These are phyloP conservation scores for Penicillium coffeae DNA, from an alignment of 495 filamentous ascomycete genomes.

Conservation along the genomic window DNA sequence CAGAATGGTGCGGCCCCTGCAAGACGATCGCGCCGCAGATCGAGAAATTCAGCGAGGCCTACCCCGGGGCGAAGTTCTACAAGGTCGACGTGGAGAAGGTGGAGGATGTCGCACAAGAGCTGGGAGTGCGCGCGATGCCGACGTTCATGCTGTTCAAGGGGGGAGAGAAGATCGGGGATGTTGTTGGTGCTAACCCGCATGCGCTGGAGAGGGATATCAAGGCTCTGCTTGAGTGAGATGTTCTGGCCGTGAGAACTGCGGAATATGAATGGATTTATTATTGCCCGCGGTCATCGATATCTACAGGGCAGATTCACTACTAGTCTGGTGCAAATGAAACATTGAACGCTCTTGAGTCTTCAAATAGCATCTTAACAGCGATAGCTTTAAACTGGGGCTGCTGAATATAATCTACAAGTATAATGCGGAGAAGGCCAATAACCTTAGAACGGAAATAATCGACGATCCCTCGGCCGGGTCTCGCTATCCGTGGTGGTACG, in stretches of 20 bases:
- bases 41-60: constrained; percentile 54
- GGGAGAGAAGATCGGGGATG: constrained; percentile 56
- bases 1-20: constrained; percentile 89
- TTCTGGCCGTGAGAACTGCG: not conserved
- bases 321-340: too few relatives aligned
- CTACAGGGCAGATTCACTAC: too few relatives aligned
- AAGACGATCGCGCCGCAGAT: constrained; percentile 74
- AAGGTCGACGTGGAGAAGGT: constrained; percentile 85
- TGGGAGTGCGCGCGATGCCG: constrained; percentile 83
- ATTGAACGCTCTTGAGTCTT: too few relatives aligned
- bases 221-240: not conserved
- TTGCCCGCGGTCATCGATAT: too few relatives aligned
- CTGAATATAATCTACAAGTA: too few relatives aligned
- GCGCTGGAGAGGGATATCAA: constrained; percentile 12
- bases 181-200: constrained; percentile 69
- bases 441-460: too few relatives aligned
- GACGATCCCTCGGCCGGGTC: too few relatives aligned
- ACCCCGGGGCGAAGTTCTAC: constrained; percentile 62
- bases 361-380: too few relatives aligned
- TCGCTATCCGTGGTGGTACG: too few relatives aligned
- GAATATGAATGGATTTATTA: too few relatives aligned
- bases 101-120: constrained; percentile 67
- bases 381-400: too few relatives aligned
- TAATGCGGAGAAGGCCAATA: too few relatives aligned
- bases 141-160: constrained; percentile 78